phyloP scores from a whole-genome alignment of 352 stramenopile species.

The Globisporangium nagaii region DNA sequence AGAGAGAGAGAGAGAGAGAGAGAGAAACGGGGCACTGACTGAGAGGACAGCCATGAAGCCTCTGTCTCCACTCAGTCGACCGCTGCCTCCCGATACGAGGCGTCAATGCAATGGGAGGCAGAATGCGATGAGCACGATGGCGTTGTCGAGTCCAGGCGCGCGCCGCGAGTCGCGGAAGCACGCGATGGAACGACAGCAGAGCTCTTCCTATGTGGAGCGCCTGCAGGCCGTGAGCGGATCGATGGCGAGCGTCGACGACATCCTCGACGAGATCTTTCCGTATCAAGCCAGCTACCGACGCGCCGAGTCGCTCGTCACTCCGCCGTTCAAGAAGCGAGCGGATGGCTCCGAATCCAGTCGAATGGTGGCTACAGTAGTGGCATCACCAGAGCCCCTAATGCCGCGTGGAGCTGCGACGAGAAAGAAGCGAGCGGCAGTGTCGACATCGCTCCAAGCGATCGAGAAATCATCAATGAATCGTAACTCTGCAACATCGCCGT shows the following conservation, averaged over 20 bases:
- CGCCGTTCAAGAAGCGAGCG: background rate
- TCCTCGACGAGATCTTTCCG: conserved; percentile 29
- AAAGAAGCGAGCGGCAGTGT: conserved; percentile 7
- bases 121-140: background rate
- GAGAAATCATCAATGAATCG: background rate
- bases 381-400: background rate
- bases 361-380: background rate
- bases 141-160: too few species aligned
- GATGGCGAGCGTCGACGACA: conserved; percentile 22
- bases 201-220: conserved; percentile 16
- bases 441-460: conserved; percentile 3
- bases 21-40: too few species aligned
- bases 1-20: too few species aligned
- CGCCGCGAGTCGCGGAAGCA: too few species aligned
- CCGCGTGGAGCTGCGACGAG: background rate
- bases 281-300: conserved; percentile 22
- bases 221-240: conserved; percentile 14
- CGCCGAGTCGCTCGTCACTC: conserved; percentile 7
- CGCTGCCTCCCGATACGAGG: too few species aligned
- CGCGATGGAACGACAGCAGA: background rate
- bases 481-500: background rate
- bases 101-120: background rate
- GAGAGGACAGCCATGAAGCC: too few species aligned
- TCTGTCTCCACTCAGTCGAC: too few species aligned
- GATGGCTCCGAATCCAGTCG: background rate